phyloP scores from a whole-genome alignment of 2,329 filamentous ascomycete genomes.

The Penicillium fuscoglaucum region DNA sequence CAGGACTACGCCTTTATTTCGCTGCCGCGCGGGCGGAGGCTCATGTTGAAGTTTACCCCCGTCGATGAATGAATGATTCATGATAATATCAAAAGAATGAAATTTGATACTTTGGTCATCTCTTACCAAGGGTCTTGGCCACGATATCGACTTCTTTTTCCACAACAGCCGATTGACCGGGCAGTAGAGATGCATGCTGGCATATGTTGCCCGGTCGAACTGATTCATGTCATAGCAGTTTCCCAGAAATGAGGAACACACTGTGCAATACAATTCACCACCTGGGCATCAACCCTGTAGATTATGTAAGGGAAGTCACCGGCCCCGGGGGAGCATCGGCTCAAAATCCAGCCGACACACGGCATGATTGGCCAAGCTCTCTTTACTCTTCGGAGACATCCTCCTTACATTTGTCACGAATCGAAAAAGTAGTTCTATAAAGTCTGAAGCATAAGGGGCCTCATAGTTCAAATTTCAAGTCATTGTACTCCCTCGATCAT shows the following conservation, averaged over 20 bases:
- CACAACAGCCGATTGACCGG: background rate
- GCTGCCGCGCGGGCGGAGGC: slow-evolving; percentile 29
- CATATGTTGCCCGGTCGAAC: too few relatives aligned
- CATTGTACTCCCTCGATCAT: background rate
- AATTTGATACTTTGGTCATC: background rate
- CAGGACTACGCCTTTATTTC: slow-evolving; percentile 57
- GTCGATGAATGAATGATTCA: slow-evolving; percentile 2
- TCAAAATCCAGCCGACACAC: background rate
- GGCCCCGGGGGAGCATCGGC: too few relatives aligned
- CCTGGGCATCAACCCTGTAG: too few relatives aligned
- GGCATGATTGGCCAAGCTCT: too few relatives aligned
- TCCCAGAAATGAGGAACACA: background rate
- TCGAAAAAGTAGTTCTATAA: background rate
- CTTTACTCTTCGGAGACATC: background rate
- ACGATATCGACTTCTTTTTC: too few relatives aligned
- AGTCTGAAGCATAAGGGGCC: background rate
- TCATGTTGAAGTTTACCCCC: slow-evolving; percentile 27
- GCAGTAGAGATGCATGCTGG: background rate
- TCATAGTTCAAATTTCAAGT: background rate
- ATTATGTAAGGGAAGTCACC: background rate
- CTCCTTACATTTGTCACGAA: background rate
- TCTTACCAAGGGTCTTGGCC: too few relatives aligned
- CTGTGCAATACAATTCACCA: too few relatives aligned
- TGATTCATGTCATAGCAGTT: background rate
- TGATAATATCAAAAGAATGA: background rate